phyloP scores from a whole-genome alignment of 1,139 yeast species.

The Yamadazyma siamensis region DNA sequence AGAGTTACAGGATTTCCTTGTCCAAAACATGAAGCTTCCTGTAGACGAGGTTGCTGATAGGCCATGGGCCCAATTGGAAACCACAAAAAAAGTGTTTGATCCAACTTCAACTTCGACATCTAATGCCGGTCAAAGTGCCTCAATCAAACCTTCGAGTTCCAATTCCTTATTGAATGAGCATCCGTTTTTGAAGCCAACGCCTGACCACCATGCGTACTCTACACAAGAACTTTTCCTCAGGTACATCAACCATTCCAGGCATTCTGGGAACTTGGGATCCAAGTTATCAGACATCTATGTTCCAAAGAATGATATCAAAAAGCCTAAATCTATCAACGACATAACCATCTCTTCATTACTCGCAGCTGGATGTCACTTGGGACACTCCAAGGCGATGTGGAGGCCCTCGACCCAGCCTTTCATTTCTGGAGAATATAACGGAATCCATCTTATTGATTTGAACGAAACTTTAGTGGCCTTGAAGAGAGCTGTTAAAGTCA shows the following conservation, averaged over 20 bases:
- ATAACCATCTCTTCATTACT: slow-evolving; percentile 65
- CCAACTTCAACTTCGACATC: slow-evolving; percentile 1
- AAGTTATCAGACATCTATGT: slow-evolving; percentile 57
- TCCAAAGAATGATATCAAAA: slow-evolving; percentile 64
- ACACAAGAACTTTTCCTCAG: slow-evolving; percentile 75
- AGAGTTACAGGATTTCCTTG: slow-evolving; percentile 40
- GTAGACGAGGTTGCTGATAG: slow-evolving; percentile 24
- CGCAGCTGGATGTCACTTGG: slow-evolving; percentile 94
- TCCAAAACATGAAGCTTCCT: slow-evolving; percentile 34
- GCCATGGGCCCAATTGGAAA: slow-evolving; percentile 30
- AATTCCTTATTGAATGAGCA: slow-evolving; percentile 29
- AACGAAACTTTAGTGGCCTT: slow-evolving; percentile 75
- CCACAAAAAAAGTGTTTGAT: slow-evolving; percentile 6
- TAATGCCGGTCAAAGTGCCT: neutral
- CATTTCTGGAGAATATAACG: slow-evolving; percentile 83
- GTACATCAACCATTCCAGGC: slow-evolving; percentile 52
- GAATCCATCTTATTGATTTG: slow-evolving; percentile 83
- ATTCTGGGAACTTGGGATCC: slow-evolving; percentile 61
- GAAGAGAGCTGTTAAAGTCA: slow-evolving; percentile 76
- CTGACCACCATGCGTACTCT: slow-evolving; percentile 54
- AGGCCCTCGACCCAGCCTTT: slow-evolving; percentile 86
- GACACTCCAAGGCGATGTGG: slow-evolving; percentile 79
- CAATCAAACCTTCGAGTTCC: slow-evolving; percentile 28
- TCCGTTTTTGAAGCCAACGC: slow-evolving; percentile 42
- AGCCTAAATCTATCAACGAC: slow-evolving; percentile 56